Conservation (phyloP, 805 yeast species). For the Wickerhamiella galacta region DNA sequence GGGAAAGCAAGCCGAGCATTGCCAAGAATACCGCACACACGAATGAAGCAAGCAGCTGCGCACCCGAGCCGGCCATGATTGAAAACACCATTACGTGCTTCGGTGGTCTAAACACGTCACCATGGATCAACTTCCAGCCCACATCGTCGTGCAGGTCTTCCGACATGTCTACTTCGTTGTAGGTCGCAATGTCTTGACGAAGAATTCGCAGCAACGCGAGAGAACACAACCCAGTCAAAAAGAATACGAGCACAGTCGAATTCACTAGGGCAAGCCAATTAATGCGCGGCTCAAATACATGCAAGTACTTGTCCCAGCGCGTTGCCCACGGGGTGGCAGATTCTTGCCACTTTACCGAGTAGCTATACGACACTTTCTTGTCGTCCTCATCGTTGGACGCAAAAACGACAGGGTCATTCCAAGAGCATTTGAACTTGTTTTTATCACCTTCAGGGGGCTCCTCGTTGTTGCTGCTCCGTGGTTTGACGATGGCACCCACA, state of each 20-base stretch:
- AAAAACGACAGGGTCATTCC: background rate
- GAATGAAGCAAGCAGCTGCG: slow-evolving; percentile 66
- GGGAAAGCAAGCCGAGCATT: slow-evolving; percentile 74
- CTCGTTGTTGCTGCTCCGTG: slow-evolving; percentile 37
- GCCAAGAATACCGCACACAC: slow-evolving; percentile 64
- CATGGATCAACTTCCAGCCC: slow-evolving; percentile 94
- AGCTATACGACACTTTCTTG: slow-evolving; percentile 58
- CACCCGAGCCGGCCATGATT: slow-evolving; percentile 73
- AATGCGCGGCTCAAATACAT: slow-evolving; percentile 78
- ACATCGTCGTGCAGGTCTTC: slow-evolving; percentile 74
- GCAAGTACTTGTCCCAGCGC: slow-evolving; percentile 94
- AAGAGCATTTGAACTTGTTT: slow-evolving; percentile 8
- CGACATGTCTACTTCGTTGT: slow-evolving; percentile 77
- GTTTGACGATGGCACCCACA: slow-evolving; percentile 74
- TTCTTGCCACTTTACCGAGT: slow-evolving; percentile 56
- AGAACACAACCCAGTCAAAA: slow-evolving; percentile 59
- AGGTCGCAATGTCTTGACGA: slow-evolving; percentile 69
- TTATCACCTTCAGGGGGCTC: slow-evolving; percentile 20
- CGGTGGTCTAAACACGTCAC: slow-evolving; percentile 88
- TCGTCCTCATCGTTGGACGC: slow-evolving; percentile 32
- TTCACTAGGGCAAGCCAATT: slow-evolving; percentile 92
- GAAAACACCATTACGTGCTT: slow-evolving; percentile 51
- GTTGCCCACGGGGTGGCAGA: slow-evolving; percentile 87
- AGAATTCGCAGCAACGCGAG: slow-evolving; percentile 67
- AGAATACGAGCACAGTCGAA: slow-evolving; percentile 64